Percentiles rank a stretch among this genome's conserved stretches.
These are phyloP conservation scores for Gynandropsis gynandra DNA, from an alignment of 345 rosid species.

Conservation along the genomic window DNA sequence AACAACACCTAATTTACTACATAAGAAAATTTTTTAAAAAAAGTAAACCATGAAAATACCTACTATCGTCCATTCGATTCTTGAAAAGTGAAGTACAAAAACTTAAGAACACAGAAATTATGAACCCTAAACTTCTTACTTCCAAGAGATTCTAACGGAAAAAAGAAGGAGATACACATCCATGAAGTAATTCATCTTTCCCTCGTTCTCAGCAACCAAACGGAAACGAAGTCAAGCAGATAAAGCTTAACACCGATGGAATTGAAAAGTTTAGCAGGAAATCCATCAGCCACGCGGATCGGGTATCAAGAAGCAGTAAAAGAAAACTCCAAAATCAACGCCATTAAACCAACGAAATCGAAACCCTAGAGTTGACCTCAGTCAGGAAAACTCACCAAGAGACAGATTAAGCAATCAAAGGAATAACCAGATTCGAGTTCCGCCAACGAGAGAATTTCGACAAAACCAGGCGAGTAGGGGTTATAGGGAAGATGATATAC, in stretches of 20 bases:
- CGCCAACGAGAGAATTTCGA: conserved; percentile 9
- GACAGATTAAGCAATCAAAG: no score
- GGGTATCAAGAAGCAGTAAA: not conserved
- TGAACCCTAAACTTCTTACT: not conserved
- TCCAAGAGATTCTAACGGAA: not conserved
- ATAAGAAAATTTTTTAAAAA: conserved; percentile 24
- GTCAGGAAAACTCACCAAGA: conserved; percentile 21
- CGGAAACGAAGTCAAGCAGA: not conserved
- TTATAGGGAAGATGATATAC: conserved; percentile 11
- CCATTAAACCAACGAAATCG: no score
- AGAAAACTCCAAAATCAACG: no score
- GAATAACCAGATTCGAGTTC: no score
- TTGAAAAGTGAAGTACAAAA: conserved; percentile 15
- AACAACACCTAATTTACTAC: conserved; percentile 19
- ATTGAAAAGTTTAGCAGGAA: not conserved
- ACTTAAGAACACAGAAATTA: not conserved
- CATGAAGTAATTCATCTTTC: not conserved
- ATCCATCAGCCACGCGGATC: conserved; percentile 16
- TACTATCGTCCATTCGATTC: conserved; percentile 9
- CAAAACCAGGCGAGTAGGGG: conserved; percentile 26
- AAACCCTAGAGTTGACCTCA: conserved; percentile 22
- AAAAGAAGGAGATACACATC: conserved; percentile 6
- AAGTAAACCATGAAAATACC: conserved; percentile 2
- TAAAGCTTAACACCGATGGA: conserved; percentile 3
- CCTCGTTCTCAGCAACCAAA: conserved; percentile 5